Base-by-base conservation (phyloP, 441 rosid species). In the Populus hybrid region DNA sequence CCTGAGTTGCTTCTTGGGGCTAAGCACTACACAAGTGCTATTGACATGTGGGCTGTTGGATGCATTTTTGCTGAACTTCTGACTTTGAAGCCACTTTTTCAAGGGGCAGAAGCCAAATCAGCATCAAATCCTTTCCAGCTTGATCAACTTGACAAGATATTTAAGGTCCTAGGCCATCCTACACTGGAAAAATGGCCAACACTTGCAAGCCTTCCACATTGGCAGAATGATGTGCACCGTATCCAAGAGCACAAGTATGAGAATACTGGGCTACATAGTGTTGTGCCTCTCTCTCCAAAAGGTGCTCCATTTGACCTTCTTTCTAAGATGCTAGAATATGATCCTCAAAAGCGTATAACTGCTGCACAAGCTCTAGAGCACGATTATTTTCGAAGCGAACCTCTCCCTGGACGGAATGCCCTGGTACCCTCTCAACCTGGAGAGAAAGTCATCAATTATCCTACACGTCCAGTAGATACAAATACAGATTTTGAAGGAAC, bases 21-120 rank as follows among this genome's bases (percentile, higher is more conserved):
- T 1, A 96, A 96, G 88, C 98, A 96, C 82, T 96, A 96, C 74
- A 95, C 97, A 0, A 95, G 97, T 56, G 96, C 99, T 11, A 97
- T 95, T 63, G 99, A 95, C 78, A 94, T 90, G 93, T 94, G 99
- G 99, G 99, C 98, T 4, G 91, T 96, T 56, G 99, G 99, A 33
- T 96, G 99, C 87, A 94, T 96, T 71, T 96, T 96, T 74, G 99
- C 99, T 6, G 99, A 94, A 67, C 91, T 94, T 80, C 86, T 95
- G 85, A 94, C 99, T 71, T 88, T 94, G 83, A 94, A 93, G 87
- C 99, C 99, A 2, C 88, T 95, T 76, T 95, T 95, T 79, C 98
- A 94, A 85, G 99, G 99, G 64, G 90, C 91, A 53, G 97, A 94
- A 84, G 99, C 95, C 38, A 95, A 94, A 80, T 88, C 95, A 14